A percentile compares a stretch with the other conserved stretches of the same genome.
These are phyloP conservation scores for Chaetomium strumarium DNA, from an alignment of 2,329 filamentous ascomycete genomes.

Conservation along the genomic window DNA sequence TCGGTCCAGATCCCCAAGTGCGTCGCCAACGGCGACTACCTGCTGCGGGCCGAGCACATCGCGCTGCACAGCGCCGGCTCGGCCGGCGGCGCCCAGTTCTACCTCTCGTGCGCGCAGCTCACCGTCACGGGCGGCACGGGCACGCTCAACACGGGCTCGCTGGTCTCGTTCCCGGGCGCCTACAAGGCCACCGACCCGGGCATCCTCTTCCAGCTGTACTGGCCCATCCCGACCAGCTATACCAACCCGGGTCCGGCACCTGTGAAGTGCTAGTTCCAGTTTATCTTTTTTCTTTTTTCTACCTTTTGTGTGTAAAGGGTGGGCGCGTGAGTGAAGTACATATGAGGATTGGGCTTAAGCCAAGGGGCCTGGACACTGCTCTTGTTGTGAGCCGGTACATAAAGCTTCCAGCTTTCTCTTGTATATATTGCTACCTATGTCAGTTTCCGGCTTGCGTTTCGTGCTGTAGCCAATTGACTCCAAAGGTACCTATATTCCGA, in stretches of 20 bases:
- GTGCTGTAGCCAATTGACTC: too few species aligned
- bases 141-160: slow-evolving; percentile 20
- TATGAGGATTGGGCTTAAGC: too few species aligned
- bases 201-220: slow-evolving; percentile 26
- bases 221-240: slow-evolving; percentile 23
- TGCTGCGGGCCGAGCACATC: slow-evolving; percentile 34
- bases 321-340: too few species aligned
- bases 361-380: too few species aligned
- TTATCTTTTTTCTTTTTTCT: neutral
- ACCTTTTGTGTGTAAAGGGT: too few species aligned
- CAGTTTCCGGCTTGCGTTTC: too few species aligned
- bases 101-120: slow-evolving; percentile 30
- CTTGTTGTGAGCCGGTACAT: too few species aligned
- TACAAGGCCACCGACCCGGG: slow-evolving; percentile 29
- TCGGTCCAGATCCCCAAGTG: slow-evolving; percentile 30
- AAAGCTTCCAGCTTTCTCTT: too few species aligned
- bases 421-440: too few species aligned
- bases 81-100: slow-evolving; percentile 32
- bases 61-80: slow-evolving; percentile 30
- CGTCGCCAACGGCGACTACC: slow-evolving; percentile 32
- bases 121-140: slow-evolving; percentile 26
- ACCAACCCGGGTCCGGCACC: slow-evolving; percentile 23
- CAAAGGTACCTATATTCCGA: too few species aligned
- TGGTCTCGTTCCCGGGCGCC: slow-evolving; percentile 29
- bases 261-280: slow-evolving; percentile 22